Base-by-base conservation (phyloP, 2,329 filamentous ascomycete species). In the Pezicula radicicola region DNA sequence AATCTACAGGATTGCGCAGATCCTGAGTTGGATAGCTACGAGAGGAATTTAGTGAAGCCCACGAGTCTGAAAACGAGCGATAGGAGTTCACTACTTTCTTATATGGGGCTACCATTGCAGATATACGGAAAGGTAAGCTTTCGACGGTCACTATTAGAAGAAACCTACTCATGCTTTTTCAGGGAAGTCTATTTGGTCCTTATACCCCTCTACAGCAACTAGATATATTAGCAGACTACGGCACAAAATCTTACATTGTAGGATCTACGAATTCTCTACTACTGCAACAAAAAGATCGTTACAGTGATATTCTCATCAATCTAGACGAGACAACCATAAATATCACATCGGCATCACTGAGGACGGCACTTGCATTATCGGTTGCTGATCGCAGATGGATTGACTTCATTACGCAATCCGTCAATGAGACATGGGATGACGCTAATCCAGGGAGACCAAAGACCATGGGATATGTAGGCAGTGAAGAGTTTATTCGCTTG, bases 391-490 rank as follows among this genome's bases (percentile, higher is more conserved):
- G 94, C 53, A 81, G 94, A 52, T 99, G 94, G 93, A 97, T 99
- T 60, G 94, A 99, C 71, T 92, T 91, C 62, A 80, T 99, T 49
- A 95, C 91, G 0, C 90, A 96, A 63, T 89, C 91, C 37, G 90
- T 99, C 19, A 89, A 94, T 63, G 91, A 97, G 58, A 97, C 94
- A 0, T 99, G 94, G 94, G 94, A 99, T 66, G 91, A 96, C 40
- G 76, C 84, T 4, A 93, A 97, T 64, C 94, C 94, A 0, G 83
- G 84, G 56, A 81, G 89, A 45, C 94, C 94, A n/a, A 97, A 91
- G 64, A 96, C 91, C 2, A 87, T 97, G 76, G 92, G 92, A 28
- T 99, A 97, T 65, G 85, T 91, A 36, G 94, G 94, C 28, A 97
- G 91, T 56, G 94, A 99, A 72, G 94, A 97, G 67, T 97, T 97